These are phyloP conservation scores for Poronia punctata DNA, from an alignment of 495 filamentous ascomycete species.

Conservation along the genomic window DNA sequence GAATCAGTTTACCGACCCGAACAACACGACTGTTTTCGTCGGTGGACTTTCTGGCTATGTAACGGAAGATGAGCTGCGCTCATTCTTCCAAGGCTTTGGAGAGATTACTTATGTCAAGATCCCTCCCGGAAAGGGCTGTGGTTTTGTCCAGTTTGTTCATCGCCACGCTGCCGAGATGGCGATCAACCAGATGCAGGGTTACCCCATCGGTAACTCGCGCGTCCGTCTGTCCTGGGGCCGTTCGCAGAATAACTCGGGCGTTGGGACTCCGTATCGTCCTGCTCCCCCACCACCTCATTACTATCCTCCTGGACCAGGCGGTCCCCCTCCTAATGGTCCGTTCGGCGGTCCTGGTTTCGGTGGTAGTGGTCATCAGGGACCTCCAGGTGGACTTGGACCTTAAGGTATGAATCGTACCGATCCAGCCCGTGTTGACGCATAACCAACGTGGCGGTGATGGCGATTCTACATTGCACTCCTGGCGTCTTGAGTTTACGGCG, in stretches of 20 bases:
- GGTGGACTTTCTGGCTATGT: slow-evolving; percentile 97
- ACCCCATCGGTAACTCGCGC: slow-evolving; percentile 97
- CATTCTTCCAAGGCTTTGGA: slow-evolving; percentile 99
- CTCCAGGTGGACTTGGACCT: slow-evolving; percentile 21
- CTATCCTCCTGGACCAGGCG: slow-evolving; percentile 67
- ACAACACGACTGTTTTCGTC: slow-evolving; percentile 99
- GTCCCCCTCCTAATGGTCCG: slow-evolving; percentile 45
- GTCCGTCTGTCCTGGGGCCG: slow-evolving; percentile 96
- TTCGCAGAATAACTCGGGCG: slow-evolving; percentile 98
- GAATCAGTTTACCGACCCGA: slow-evolving; percentile 99
- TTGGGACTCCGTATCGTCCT: slow-evolving; percentile 94
- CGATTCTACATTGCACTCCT: slow-evolving; percentile 12
- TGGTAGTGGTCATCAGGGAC: slow-evolving; percentile 11
- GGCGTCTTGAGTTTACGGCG: slow-evolving; percentile 30
- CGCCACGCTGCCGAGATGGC: slow-evolving; percentile 99
- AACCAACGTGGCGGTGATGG: background rate
- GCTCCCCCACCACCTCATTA: slow-evolving; percentile 88
- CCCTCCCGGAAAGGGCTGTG: slow-evolving; percentile 96
- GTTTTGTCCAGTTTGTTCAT: slow-evolving; percentile 98
- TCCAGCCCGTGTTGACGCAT: background rate
- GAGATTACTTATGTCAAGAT: slow-evolving; percentile 99
- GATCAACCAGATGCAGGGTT: slow-evolving; percentile 99
- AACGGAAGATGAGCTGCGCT: slow-evolving; percentile 97
- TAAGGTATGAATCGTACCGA: slow-evolving; percentile 18
- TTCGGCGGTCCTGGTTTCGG: slow-evolving; percentile 18